These are phyloP conservation scores for Yarrowia hollandica DNA, from an alignment of 805 yeast species.

Conservation along the genomic window DNA sequence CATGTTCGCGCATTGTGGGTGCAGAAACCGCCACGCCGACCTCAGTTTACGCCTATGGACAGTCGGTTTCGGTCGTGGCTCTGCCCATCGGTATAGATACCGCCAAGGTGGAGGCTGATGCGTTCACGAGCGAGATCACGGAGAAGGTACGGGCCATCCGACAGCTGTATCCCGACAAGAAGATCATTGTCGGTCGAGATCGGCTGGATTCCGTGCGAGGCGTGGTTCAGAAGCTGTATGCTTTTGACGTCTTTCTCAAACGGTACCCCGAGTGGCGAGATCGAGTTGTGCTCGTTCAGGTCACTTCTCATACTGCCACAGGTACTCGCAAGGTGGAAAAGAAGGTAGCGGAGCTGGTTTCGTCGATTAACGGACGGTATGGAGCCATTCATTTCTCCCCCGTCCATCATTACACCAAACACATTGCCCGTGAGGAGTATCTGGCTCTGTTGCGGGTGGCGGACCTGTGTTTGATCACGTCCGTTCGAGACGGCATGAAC, in stretches of 20 bases:
- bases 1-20: constrained; percentile 86
- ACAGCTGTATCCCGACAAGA: constrained; percentile 47
- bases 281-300: constrained; percentile 86
- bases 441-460: constrained; percentile 85
- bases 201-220: constrained; percentile 90
- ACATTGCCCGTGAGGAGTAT: constrained; percentile 85
- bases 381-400: constrained; percentile 85
- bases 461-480: constrained; percentile 83
- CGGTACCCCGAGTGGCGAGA: constrained; percentile 92
- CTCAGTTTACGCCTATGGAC: constrained; percentile 70
- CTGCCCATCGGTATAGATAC: constrained; percentile 91
- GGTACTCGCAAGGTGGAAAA: constrained; percentile 67
- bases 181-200: constrained; percentile 91
- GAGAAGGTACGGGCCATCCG: constrained; percentile 65
- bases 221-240: constrained; percentile 87
- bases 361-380: constrained; percentile 78
- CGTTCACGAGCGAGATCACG: constrained; percentile 45
- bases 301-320: constrained; percentile 67
- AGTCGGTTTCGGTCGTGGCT: constrained; percentile 68
- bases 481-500: constrained; percentile 94
- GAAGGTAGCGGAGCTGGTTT: constrained; percentile 78
- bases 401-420: constrained; percentile 87
- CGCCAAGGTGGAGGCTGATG: constrained; percentile 62
- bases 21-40: constrained; percentile 53
- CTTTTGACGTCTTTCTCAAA: constrained; percentile 82